Evolutionary conservation across 2,329 filamentous ascomycete species (phyloP).

Genomic region (Penicillium rolfsii): DNA sequence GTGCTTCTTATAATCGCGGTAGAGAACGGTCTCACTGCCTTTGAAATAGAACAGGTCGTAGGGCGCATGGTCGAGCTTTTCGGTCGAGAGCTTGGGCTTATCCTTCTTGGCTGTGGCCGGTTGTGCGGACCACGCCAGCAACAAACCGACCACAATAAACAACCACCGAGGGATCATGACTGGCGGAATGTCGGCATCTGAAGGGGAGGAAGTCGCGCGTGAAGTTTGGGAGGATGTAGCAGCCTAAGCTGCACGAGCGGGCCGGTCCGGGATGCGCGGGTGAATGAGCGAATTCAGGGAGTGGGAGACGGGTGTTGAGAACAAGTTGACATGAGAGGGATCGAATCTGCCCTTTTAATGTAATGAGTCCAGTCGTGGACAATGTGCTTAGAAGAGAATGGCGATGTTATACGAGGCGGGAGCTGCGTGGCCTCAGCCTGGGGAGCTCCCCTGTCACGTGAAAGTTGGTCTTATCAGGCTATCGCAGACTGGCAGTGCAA

Average conservation of each 20-base stretch:
- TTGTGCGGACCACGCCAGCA: constrained; percentile 54
- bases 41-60: constrained; percentile 84
- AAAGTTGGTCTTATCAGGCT: constrained; percentile 24
- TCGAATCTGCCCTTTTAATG: background rate
- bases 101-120: constrained; percentile 58
- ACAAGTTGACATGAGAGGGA: background rate
- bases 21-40: constrained; percentile 79
- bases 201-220: constrained; percentile 13
- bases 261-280: constrained; percentile 18
- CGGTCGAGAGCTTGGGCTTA: constrained; percentile 67
- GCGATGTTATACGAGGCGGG: constrained; percentile 12
- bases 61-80: constrained; percentile 68
- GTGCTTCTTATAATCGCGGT: constrained; percentile 66
- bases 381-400: constrained; percentile 8
- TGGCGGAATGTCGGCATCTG: constrained; percentile 36
- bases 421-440: constrained; percentile 36
- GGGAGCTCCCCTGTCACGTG: constrained; percentile 39
- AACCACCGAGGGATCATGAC: constrained; percentile 50
- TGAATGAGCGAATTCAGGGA: constrained; percentile 6
- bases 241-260: constrained; percentile 19
- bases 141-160: constrained; percentile 54
- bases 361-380: background rate
- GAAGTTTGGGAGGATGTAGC: background rate
- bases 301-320: background rate
- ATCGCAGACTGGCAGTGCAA: background rate